These are phyloP conservation scores for Primulina eburnea DNA, from an alignment of 257 asterid genomes.

Conservation along the genomic window DNA sequence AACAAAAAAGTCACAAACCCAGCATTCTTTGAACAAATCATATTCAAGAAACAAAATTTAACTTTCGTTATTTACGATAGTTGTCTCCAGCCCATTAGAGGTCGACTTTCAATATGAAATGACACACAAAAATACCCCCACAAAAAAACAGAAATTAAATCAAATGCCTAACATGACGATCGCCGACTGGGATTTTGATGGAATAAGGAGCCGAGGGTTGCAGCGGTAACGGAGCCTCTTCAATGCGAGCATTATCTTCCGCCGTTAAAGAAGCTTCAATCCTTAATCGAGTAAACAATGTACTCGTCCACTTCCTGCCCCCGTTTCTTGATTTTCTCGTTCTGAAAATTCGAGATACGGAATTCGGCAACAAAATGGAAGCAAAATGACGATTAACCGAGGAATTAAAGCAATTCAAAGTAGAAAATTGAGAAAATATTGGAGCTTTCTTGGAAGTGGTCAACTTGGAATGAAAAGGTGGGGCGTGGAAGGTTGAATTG, in stretches of 20 bases:
- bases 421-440: slow-evolving; percentile 26
- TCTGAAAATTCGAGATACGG: slow-evolving; percentile 26
- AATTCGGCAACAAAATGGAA: slow-evolving; percentile 33
- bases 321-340: slow-evolving; percentile 27
- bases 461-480: slow-evolving; percentile 27
- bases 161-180: slow-evolving; percentile 56
- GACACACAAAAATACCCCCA: neutral
- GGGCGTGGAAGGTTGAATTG: slow-evolving; percentile 28
- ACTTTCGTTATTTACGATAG: neutral
- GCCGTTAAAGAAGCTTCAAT: slow-evolving; percentile 39
- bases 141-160: neutral
- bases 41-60: neutral
- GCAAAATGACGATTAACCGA: slow-evolving; percentile 21
- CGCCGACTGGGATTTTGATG: slow-evolving; percentile 75
- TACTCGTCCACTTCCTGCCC: slow-evolving; percentile 25
- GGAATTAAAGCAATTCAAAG: slow-evolving; percentile 26
- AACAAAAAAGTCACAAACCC: too few species aligned
- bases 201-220: slow-evolving; percentile 51
- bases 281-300: slow-evolving; percentile 20
- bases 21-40: neutral
- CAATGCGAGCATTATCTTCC: slow-evolving; percentile 26
- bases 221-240: slow-evolving; percentile 35
- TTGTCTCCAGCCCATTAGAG: slow-evolving; percentile 2
- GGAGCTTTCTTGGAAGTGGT: slow-evolving; percentile 28
- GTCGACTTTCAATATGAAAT: neutral